Evolutionary conservation across 1,139 yeast genomes (phyloP).

Genomic region (Candida sanyaensis): DNA sequence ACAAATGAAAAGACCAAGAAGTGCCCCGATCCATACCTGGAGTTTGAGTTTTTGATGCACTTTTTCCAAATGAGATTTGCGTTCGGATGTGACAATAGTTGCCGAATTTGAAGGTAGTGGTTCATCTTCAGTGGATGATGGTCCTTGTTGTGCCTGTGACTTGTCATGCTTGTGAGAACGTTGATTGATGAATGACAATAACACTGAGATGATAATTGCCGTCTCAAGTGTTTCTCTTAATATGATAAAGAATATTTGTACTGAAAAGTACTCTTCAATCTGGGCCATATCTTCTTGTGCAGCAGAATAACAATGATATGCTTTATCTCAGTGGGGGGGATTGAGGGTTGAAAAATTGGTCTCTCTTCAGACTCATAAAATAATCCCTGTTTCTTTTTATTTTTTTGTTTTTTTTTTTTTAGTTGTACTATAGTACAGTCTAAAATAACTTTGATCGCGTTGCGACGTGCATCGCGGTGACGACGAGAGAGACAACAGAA

Average conservation of each 20-base stretch:
- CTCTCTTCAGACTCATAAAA: no score
- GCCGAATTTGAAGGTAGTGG: neutral
- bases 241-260: constrained; percentile 84
- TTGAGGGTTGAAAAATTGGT: no score
- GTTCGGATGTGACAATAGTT: neutral
- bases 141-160: neutral
- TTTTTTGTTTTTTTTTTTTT: no score
- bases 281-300: constrained; percentile 14
- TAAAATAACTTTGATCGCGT: no score
- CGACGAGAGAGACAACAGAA: no score
- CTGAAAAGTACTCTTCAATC: constrained; percentile 59
- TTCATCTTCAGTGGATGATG: neutral
- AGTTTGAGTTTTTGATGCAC: constrained; percentile 39
- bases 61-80: constrained; percentile 10
- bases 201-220: constrained; percentile 81
- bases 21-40: constrained; percentile 88
- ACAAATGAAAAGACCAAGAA: constrained; percentile 72
- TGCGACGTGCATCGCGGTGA: no score
- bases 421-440: no score
- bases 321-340: no score
- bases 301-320: no score
- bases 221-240: constrained; percentile 87
- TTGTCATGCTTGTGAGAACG: constrained; percentile 23
- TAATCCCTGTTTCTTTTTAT: no score
- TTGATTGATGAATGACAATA: constrained; percentile 78